A percentile compares a stretch with the other conserved stretches of the same genome.
phyloP scores from a whole-genome alignment of 495 filamentous ascomycete species.

The Hypoxylon lienhwacheense region DNA sequence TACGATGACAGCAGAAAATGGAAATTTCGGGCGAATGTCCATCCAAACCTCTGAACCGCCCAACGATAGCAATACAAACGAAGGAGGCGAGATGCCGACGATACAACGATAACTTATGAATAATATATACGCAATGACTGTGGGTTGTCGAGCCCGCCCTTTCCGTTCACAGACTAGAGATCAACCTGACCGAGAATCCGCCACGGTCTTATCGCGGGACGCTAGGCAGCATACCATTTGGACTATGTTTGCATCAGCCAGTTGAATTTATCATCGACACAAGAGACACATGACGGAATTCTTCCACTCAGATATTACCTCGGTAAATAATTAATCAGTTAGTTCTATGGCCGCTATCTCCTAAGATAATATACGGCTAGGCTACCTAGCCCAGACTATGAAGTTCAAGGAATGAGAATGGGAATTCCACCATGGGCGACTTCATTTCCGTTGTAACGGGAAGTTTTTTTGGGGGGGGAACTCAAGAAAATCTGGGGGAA shows the following conservation, averaged over 20 bases:
- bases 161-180: conserved; percentile 1
- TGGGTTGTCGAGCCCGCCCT: not conserved
- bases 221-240: conserved; percentile 8
- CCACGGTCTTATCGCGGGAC: conserved; percentile 1
- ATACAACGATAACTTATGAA: not conserved
- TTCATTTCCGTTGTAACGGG: too few species aligned
- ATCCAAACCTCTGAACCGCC: not conserved
- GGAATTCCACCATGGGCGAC: too few species aligned
- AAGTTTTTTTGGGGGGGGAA: too few species aligned
- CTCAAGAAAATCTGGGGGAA: too few species aligned
- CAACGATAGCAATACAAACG: not conserved
- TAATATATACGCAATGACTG: not conserved
- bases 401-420: too few species aligned
- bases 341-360: too few species aligned
- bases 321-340: not conserved
- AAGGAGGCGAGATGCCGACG: not conserved
- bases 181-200: conserved; percentile 4
- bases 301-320: conserved; percentile 14
- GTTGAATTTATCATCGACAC: conserved; percentile 24
- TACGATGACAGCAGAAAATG: not conserved
- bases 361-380: not conserved
- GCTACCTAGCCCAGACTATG: too few species aligned
- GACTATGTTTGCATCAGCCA: conserved; percentile 16
- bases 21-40: not conserved
- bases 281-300: conserved; percentile 13